These are phyloP conservation scores for Phialophora macrospora DNA, from an alignment of 2,329 filamentous ascomycete species.

Conservation along the genomic window DNA sequence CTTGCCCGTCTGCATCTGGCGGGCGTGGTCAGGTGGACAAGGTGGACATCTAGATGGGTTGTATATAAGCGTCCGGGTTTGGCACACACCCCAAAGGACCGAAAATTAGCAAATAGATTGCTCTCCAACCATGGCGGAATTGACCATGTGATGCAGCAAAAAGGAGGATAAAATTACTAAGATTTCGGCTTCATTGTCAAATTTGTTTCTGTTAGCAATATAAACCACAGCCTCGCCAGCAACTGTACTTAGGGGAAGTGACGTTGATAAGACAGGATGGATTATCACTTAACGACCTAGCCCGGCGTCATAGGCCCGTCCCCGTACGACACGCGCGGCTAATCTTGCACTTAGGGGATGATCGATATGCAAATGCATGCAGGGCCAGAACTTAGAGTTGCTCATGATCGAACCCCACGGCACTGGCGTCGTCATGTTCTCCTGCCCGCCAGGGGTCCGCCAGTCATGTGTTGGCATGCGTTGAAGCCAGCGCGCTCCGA, in stretches of 20 bases:
- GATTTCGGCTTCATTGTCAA: background rate
- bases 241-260: slow-evolving; percentile 38
- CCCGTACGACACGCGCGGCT: slow-evolving; percentile 29
- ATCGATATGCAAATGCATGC: slow-evolving; percentile 3
- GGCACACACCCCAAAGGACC: background rate
- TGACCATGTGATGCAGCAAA: slow-evolving; percentile 13
- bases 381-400: background rate
- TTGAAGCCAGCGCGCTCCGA: background rate
- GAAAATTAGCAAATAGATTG: slow-evolving; percentile 5
- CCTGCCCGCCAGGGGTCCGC: slow-evolving; percentile 4
- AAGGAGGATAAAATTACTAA: slow-evolving; percentile 2
- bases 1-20: background rate
- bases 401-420: slow-evolving; percentile 10
- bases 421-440: background rate
- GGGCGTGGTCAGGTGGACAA: background rate
- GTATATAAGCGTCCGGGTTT: background rate
- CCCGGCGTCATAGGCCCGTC: slow-evolving; percentile 8
- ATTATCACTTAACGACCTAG: slow-evolving; percentile 37
- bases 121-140: background rate
- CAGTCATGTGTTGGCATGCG: background rate
- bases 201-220: slow-evolving; percentile 35
- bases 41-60: background rate
- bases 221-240: slow-evolving; percentile 29
- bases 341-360: slow-evolving; percentile 40
- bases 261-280: slow-evolving; percentile 33